Base-by-base conservation (phyloP, 2,329 filamentous ascomycete genomes). In the Aspergillus brasiliensis region DNA sequence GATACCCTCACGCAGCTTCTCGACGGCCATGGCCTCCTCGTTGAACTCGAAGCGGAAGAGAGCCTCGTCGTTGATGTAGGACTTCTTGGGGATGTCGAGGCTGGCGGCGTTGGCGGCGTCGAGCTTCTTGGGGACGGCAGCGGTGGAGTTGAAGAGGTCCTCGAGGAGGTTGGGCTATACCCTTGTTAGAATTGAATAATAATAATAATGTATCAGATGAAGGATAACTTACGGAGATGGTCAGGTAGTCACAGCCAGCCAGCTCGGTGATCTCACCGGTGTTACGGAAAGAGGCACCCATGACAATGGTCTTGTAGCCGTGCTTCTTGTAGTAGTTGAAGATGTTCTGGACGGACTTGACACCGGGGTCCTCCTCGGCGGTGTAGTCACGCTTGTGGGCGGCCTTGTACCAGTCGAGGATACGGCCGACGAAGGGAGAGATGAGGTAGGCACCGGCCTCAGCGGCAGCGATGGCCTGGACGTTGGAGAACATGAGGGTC, bases 251-350 rank as follows among this genome's bases (percentile, higher is more conserved):
- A 79, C 93, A 97, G 76, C 95, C 95, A 77, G 94, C 94, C 64
- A 99, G 88, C 86, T 99, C 95, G 51, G 92, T 98, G 81, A 99
- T 96, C 85, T 99, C 95, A 75, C 95, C 95, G 65, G 83, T 83
- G 85, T 90, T 98, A 79, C 95, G 89, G 92, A 99, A 99, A 42
- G 93, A 97, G 70, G 95, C 95, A 76, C 95, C 95, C 95, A 99
- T 99, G 82, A 99, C 95, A 73, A 98, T 97, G 80, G 95, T 99
- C 74, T 96, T 97, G 89, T 99, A 97, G 80, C 91, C 92, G 80
- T 84, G 91, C 87, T 98, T 98, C 91, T 99, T 99, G 90, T 99
- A 99, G 91, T 99, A 99, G 88, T 99, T 95, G 88, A 90, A 99
- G 84, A 99, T 99, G 80, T 74, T 77, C 86, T 94, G 86, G 76